Evolutionary conservation across 2,329 filamentous ascomycete genomes (phyloP).

Genomic region (Arthroderma sp.): DNA sequence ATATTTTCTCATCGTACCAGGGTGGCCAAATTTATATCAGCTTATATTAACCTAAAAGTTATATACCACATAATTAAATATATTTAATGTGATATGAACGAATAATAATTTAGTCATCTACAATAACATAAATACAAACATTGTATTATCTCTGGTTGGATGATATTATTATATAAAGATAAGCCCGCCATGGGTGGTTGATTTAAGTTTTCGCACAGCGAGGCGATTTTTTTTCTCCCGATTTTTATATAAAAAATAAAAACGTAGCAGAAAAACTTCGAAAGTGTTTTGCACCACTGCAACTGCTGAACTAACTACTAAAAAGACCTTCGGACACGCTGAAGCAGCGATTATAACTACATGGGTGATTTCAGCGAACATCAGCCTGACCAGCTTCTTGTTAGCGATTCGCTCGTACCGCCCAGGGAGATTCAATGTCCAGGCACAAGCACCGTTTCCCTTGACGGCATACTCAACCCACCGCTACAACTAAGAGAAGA

Average conservation of each 20-base stretch:
- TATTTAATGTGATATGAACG: too few relatives aligned
- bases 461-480: slow-evolving; percentile 59
- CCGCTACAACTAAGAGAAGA: slow-evolving; percentile 74
- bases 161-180: too few relatives aligned
- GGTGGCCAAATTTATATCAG: too few relatives aligned
- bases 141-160: too few relatives aligned
- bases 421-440: slow-evolving; percentile 42
- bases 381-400: neutral
- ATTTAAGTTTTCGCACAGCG: neutral
- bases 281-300: neutral
- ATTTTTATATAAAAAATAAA: neutral
- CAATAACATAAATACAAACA: too few relatives aligned
- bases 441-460: slow-evolving; percentile 44
- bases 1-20: too few relatives aligned
- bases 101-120: too few relatives aligned
- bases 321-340: neutral
- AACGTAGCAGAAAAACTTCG: neutral
- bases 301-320: neutral
- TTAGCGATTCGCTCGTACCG: slow-evolving; percentile 47
- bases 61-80: too few relatives aligned
- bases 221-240: neutral
- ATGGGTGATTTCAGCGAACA: neutral
- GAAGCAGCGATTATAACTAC: neutral
- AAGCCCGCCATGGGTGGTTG: neutral
- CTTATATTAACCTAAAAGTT: too few relatives aligned